phyloP scores from a whole-genome alignment of 2,329 filamentous ascomycete genomes.

The Colletotrichum sp. region DNA sequence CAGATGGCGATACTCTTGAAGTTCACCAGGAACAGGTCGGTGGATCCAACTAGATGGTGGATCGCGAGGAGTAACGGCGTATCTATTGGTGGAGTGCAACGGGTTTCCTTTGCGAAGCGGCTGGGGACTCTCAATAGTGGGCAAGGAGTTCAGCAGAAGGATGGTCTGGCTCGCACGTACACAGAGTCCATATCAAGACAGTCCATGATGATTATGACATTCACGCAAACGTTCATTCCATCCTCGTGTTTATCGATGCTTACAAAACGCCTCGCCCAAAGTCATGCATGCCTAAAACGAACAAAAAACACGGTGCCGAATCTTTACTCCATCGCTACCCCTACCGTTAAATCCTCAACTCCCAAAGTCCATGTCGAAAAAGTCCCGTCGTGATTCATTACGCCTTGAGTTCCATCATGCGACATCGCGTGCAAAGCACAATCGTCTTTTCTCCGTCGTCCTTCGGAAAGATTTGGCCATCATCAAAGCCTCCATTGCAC shows the following conservation, averaged over 20 bases:
- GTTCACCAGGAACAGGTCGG: slow-evolving; percentile 99
- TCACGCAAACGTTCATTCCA: neutral
- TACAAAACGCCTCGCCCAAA: neutral
- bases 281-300: neutral
- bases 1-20: slow-evolving; percentile 93
- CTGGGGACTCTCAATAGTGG: neutral
- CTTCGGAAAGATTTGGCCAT: slow-evolving; percentile 70
- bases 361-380: neutral
- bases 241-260: neutral
- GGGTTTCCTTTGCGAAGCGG: slow-evolving; percentile 3
- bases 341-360: neutral
- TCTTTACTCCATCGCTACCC: neutral
- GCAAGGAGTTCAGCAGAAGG: neutral
- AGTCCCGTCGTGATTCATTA: slow-evolving; percentile 26
- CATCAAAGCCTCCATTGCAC: slow-evolving; percentile 65
- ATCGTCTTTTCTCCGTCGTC: slow-evolving; percentile 37
- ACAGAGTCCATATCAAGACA: neutral
- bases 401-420: slow-evolving; percentile 64
- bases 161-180: neutral
- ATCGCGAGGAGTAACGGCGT: neutral
- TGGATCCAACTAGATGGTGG: slow-evolving; percentile 45
- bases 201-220: slow-evolving; percentile 19
- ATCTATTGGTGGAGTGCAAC: neutral
- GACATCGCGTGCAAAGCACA: slow-evolving; percentile 66
- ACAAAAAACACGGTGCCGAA: neutral